phyloP scores from a whole-genome alignment of 805 yeast species.

The Saccharomycopsis fermentans region DNA sequence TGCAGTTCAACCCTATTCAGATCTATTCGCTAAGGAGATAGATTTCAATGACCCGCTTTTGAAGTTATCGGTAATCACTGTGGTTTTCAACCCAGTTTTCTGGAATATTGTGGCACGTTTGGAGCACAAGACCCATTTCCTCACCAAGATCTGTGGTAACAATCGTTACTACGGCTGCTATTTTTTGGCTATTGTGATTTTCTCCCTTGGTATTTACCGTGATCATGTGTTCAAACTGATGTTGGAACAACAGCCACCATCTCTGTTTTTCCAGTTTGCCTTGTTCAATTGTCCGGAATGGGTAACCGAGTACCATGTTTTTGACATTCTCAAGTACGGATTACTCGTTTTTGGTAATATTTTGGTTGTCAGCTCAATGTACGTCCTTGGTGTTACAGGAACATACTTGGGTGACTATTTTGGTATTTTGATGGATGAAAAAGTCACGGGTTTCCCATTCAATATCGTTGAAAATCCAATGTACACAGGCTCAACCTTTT shows the following conservation, averaged over 20 bases:
- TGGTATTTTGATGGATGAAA: slow-evolving; percentile 84
- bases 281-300: not conserved
- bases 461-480: slow-evolving; percentile 86
- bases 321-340: slow-evolving; percentile 19
- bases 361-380: slow-evolving; percentile 80
- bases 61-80: not conserved
- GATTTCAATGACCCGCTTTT: slow-evolving; percentile 21
- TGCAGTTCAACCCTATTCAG: not conserved
- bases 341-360: slow-evolving; percentile 56
- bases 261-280: slow-evolving; percentile 36
- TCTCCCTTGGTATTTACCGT: slow-evolving; percentile 73
- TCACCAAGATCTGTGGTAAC: slow-evolving; percentile 68
- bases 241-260: slow-evolving; percentile 58
- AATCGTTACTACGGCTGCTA: slow-evolving; percentile 69
- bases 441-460: slow-evolving; percentile 92
- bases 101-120: slow-evolving; percentile 88
- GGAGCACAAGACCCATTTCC: slow-evolving; percentile 67
- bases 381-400: slow-evolving; percentile 87
- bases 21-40: slow-evolving; percentile 20
- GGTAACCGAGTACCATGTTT: not conserved
- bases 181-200: slow-evolving; percentile 69
- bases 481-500: slow-evolving; percentile 87
- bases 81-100: slow-evolving; percentile 81
- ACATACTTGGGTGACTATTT: slow-evolving; percentile 96
- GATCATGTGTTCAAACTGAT: slow-evolving; percentile 71